A percentile compares a stretch with the other conserved stretches of the same genome.
phyloP scores from a whole-genome alignment of 345 rosid genomes.

The Litchi chinensis region DNA sequence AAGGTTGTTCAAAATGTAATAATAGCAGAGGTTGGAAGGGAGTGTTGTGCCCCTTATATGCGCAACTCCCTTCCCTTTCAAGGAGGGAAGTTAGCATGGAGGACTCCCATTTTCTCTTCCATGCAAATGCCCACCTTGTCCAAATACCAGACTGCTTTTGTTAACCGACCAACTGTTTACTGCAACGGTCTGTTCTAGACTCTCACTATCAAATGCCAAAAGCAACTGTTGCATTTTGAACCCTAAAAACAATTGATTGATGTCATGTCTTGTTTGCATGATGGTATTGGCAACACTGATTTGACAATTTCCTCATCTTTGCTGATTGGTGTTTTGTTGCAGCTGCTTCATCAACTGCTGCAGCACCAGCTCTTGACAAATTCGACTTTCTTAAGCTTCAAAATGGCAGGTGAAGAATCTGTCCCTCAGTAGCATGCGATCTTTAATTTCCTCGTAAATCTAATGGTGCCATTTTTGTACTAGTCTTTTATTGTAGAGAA shows the following conservation, averaged over 20 bases:
- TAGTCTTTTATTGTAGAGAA: background rate
- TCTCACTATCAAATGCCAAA: constrained; percentile 42
- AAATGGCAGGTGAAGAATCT: constrained; percentile 76
- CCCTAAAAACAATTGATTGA: constrained; percentile 9
- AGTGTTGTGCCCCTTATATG: constrained; percentile 51
- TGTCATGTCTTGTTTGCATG: constrained; percentile 9
- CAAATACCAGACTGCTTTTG: constrained; percentile 59
- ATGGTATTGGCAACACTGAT: constrained; percentile 11
- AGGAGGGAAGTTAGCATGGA: constrained; percentile 83
- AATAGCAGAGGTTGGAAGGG: constrained; percentile 65
- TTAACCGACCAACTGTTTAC: constrained; percentile 57
- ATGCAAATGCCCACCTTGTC: constrained; percentile 54
- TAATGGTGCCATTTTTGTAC: background rate
- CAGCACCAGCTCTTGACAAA: constrained; percentile 60
- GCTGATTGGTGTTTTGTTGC: constrained; percentile 32
- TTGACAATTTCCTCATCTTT: background rate
- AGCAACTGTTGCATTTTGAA: constrained; percentile 29
- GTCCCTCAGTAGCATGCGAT: background rate
- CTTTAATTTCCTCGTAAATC: background rate
- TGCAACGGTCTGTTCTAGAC: constrained; percentile 97
- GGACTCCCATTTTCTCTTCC: constrained; percentile 64
- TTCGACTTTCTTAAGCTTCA: constrained; percentile 85
- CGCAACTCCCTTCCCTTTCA: constrained; percentile 61
- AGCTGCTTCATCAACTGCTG: constrained; percentile 64
- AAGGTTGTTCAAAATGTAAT: constrained; percentile 77